Evolutionary conservation across 768 basidiomycete genomes (phyloP).

Genomic region (Tulasnella sp.): DNA sequence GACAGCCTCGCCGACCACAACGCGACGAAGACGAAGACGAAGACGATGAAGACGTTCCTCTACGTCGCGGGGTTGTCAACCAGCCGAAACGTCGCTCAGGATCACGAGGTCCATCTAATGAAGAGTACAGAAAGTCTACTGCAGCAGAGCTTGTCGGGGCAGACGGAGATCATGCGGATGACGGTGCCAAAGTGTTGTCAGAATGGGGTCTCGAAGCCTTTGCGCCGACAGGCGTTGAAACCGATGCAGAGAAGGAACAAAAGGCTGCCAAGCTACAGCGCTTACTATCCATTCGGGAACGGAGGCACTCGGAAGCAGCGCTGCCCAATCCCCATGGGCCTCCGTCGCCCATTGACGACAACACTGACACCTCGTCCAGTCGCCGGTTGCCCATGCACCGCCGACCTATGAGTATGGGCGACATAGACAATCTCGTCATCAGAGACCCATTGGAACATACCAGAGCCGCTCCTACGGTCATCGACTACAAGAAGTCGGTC

Average conservation of each 20-base stretch:
- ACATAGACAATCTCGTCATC: constrained; percentile 41
- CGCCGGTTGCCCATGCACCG: constrained; percentile 21
- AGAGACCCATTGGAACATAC: constrained; percentile 25
- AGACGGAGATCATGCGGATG: constrained; percentile 38
- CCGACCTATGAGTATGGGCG: constrained; percentile 58
- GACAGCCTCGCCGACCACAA: background rate
- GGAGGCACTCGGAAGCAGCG: background rate
- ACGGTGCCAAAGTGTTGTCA: constrained; percentile 64
- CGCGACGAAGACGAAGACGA: background rate
- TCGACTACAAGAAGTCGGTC: constrained; percentile 26
- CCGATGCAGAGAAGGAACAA: background rate
- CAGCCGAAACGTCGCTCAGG: background rate
- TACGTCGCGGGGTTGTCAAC: background rate
- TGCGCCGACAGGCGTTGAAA: constrained; percentile 39
- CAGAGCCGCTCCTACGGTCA: constrained; percentile 19
- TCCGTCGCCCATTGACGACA: constrained; percentile 1
- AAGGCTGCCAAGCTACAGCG: constrained; percentile 2
- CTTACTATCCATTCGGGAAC: background rate
- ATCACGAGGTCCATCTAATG: background rate
- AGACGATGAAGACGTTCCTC: background rate
- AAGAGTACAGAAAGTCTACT: background rate
- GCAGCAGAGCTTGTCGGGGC: background rate
- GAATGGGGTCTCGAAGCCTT: constrained; percentile 79
- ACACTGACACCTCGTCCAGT: background rate
- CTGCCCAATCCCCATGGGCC: constrained; percentile 2